Percentiles rank a stretch among this genome's conserved stretches.
Conservation (phyloP, 495 filamentous ascomycete genomes). For the Tricharina praecox region DNA sequence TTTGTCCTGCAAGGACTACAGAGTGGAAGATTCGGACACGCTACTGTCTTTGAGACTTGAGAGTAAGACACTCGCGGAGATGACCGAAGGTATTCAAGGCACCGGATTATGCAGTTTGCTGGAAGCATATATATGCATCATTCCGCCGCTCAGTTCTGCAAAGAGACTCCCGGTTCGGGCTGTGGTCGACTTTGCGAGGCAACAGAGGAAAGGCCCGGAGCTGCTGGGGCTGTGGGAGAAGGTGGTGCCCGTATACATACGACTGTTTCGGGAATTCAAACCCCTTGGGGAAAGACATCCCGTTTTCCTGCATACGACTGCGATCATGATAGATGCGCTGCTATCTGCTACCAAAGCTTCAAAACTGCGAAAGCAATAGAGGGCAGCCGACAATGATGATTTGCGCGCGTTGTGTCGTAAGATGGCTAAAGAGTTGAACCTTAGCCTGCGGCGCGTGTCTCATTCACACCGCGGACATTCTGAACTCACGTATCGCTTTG, state of each 20-base stretch:
- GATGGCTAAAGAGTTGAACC: not conserved
- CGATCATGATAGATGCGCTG: not conserved
- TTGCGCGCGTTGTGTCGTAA: not conserved
- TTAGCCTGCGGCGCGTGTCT: not conserved
- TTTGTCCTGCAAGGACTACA: not conserved
- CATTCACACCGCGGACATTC: too few species aligned
- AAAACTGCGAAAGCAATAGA: not conserved
- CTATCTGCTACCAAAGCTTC: not conserved
- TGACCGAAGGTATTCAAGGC: not conserved
- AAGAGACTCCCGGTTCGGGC: constrained; percentile 1
- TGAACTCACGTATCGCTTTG: too few species aligned
- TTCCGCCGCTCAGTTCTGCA: constrained; percentile 4
- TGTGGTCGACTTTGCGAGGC: constrained; percentile 2
- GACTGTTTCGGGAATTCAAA: not conserved
- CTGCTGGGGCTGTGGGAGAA: not conserved
- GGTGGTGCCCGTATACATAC: not conserved
- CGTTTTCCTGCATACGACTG: not conserved
- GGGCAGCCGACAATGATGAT: not conserved
- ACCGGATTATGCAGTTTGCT: constrained; percentile 1
- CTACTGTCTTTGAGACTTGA: not conserved
- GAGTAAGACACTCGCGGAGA: not conserved
- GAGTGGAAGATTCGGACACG: not conserved
- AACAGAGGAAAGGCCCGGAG: not conserved
- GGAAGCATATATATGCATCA: constrained; percentile 3
- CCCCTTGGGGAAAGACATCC: not conserved